Conservation (phyloP, 2,329 filamentous ascomycete species). For the Penicillium sumatraense region DNA sequence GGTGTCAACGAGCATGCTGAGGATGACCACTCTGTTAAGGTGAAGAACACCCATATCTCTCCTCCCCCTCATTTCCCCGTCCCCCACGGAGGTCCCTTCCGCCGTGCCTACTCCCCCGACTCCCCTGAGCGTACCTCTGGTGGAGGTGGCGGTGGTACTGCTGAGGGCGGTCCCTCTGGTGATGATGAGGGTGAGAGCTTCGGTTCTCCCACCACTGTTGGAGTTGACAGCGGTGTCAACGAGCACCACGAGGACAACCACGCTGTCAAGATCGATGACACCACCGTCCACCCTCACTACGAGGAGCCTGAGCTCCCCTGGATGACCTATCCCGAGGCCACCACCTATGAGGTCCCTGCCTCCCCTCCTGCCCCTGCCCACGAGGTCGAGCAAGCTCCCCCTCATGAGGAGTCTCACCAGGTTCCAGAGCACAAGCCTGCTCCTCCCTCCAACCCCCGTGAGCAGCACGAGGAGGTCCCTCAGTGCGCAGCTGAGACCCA, state of each 20-base stretch:
- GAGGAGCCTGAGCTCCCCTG: conserved; percentile 11
- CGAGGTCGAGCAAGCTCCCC: conserved; percentile 5
- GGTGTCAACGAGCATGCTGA: conserved; percentile 18
- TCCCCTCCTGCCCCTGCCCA: not conserved
- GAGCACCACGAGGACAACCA: conserved; percentile 31
- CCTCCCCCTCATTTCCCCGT: not conserved
- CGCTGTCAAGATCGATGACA: conserved; percentile 22
- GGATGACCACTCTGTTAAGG: conserved; percentile 22
- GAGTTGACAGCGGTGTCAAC: conserved; percentile 15
- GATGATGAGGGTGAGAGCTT: conserved; percentile 23
- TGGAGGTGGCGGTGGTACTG: conserved; percentile 7
- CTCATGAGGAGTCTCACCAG: not conserved
- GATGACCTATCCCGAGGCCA: conserved; percentile 14
- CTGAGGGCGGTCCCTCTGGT: conserved; percentile 21
- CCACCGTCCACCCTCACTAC: conserved; percentile 16
- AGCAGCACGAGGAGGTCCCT: not conserved
- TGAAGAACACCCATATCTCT: conserved; percentile 21
- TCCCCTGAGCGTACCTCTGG: conserved; percentile 8
- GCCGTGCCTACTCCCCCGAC: conserved; percentile 16
- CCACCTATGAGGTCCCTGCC: conserved; percentile 1
- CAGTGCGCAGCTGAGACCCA: conserved; percentile 23
- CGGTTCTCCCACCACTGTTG: conserved; percentile 10
- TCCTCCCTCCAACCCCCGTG: too few relatives aligned
- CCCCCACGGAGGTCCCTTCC: conserved; percentile 9
- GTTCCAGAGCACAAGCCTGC: not conserved